Conservation (phyloP, 352 stramenopile species). For the Stephanocyclus meneghinianus region DNA sequence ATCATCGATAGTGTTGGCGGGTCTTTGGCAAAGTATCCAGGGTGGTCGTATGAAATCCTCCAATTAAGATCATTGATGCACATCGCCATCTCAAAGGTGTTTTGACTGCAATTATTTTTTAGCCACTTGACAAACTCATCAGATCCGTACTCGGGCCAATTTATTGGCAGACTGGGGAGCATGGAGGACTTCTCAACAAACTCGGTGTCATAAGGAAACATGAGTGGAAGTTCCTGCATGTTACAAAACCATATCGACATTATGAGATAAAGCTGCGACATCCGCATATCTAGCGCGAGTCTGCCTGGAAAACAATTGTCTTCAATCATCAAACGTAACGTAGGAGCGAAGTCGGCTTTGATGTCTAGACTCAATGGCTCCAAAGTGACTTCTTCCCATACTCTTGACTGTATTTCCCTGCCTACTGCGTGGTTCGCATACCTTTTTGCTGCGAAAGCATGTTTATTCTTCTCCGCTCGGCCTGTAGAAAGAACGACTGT, state of each 20-base stretch:
- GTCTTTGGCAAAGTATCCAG: constrained; percentile 52
- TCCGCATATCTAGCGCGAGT: constrained; percentile 65
- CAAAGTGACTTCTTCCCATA: constrained; percentile 74
- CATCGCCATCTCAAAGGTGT: constrained; percentile 54
- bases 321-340: constrained; percentile 70
- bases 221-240: constrained; percentile 79
- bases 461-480: constrained; percentile 50
- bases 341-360: constrained; percentile 63
- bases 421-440: constrained; percentile 26
- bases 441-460: constrained; percentile 40
- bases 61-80: constrained; percentile 56
- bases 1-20: constrained; percentile 35
- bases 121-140: constrained; percentile 53
- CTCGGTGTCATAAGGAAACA: constrained; percentile 70
- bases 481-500: constrained; percentile 44
- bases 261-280: constrained; percentile 80
- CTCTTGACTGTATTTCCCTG: constrained; percentile 37
- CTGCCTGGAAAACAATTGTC: constrained; percentile 31
- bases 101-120: constrained; percentile 20
- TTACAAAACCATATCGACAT: constrained; percentile 82
- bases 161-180: constrained; percentile 41
- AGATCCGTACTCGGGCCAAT: constrained; percentile 80
- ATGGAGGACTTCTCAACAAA: constrained; percentile 53
- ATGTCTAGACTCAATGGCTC: constrained; percentile 58
- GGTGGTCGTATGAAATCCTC: constrained; percentile 53